phyloP scores from a whole-genome alignment of 768 basidiomycete species.

The Tulasnella sp. region DNA sequence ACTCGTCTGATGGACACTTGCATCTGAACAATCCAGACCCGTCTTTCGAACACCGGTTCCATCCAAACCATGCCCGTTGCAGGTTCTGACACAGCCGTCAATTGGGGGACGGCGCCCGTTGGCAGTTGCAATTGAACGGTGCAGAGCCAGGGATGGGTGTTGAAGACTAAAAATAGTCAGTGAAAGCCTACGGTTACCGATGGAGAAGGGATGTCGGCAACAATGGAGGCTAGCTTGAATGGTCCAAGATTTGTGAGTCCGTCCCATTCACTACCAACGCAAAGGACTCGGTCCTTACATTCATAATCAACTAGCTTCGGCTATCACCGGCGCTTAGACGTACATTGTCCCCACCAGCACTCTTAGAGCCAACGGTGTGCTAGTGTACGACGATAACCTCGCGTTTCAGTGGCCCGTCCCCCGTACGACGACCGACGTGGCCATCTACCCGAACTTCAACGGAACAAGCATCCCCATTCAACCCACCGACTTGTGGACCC shows the following conservation, averaged over 20 bases:
- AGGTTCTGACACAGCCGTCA: too few species aligned
- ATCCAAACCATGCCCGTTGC: too few species aligned
- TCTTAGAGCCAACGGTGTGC: not conserved
- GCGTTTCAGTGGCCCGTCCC: conserved; percentile 19
- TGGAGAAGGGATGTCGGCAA: conserved; percentile 19
- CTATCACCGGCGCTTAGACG: conserved; percentile 13
- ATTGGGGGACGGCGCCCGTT: too few species aligned
- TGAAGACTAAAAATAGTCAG: not conserved
- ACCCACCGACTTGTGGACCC: too few species aligned
- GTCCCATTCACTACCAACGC: too few species aligned
- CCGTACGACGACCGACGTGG: not conserved
- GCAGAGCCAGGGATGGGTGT: not conserved
- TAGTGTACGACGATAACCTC: not conserved
- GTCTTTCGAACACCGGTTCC: too few species aligned
- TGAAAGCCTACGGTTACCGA: not conserved
- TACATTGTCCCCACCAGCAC: conserved; percentile 6
- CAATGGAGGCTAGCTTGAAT: too few species aligned
- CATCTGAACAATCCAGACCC: conserved; percentile 14
- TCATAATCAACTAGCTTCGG: too few species aligned
- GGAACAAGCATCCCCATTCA: too few species aligned
- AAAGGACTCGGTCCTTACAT: too few species aligned
- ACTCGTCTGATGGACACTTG: conserved; percentile 1
- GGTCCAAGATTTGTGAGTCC: too few species aligned
- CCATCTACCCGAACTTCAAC: too few species aligned
- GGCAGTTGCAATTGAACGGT: conserved; percentile 27